These are phyloP conservation scores for Turritis glabra DNA, from an alignment of 345 rosid species.

Conservation along the genomic window DNA sequence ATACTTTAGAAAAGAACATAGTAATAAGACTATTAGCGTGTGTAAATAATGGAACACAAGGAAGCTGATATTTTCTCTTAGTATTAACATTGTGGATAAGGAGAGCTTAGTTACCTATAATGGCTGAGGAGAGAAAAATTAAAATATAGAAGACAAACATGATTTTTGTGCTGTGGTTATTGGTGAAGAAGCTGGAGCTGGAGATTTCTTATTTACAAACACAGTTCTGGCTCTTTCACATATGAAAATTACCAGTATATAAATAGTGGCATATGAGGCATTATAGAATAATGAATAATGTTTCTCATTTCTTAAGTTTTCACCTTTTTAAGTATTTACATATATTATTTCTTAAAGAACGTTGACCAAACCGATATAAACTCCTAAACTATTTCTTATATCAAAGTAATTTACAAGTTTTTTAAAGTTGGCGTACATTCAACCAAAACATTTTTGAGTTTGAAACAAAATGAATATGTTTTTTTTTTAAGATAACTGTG, in stretches of 20 bases:
- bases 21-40: too few species aligned
- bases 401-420: too few species aligned
- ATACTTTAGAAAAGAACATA: too few species aligned
- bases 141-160: slow-evolving; percentile 18
- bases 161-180: background rate
- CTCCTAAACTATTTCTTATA: background rate
- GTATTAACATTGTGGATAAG: background rate
- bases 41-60: too few species aligned
- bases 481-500: too few species aligned
- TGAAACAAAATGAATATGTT: background rate
- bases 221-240: background rate
- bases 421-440: too few species aligned
- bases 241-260: background rate
- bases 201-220: slow-evolving; percentile 1
- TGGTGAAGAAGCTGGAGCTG: background rate
- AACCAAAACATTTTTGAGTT: background rate
- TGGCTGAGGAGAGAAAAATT: slow-evolving; percentile 12
- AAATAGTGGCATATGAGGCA: background rate
- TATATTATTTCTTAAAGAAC: background rate
- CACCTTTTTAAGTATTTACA: background rate
- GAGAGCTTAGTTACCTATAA: background rate
- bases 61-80: too few species aligned
- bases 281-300: background rate
- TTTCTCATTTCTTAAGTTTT: background rate
- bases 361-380: background rate